phyloP scores from a whole-genome alignment of 176 grass and related monocot genomes.

The Phoenix dactylifera region DNA sequence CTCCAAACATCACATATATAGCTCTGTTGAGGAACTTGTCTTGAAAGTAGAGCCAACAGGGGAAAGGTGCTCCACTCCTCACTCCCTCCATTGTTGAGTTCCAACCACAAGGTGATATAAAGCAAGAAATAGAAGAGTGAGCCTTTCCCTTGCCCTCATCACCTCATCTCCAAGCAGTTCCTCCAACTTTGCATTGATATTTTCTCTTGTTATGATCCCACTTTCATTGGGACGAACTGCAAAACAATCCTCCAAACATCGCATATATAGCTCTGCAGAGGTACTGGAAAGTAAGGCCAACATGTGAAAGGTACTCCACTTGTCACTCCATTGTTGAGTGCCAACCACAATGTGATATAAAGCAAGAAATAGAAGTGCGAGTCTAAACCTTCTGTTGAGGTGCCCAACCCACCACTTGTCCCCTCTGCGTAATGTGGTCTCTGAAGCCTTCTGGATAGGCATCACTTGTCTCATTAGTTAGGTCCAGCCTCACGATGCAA shows the following conservation, averaged over 20 bases:
- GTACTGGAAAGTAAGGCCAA: conserved; percentile 32
- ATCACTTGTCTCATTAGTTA: not conserved
- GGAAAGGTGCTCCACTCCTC: conserved; percentile 16
- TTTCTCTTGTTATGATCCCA: conserved; percentile 5
- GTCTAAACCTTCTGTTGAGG: too few species aligned
- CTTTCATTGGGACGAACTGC: not conserved
- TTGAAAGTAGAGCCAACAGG: conserved; percentile 20
- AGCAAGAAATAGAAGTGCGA: conserved; percentile 1
- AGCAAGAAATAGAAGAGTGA: conserved; percentile 31
- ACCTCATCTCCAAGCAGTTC: not conserved
- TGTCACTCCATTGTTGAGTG: conserved; percentile 40
- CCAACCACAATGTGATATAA: conserved; percentile 45
- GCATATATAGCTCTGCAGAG: conserved; percentile 29
- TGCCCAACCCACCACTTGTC: not conserved
- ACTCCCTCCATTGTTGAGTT: conserved; percentile 49
- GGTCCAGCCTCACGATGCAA: conserved; percentile 54
- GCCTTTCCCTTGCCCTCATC: conserved; percentile 1
- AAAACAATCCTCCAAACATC: conserved; percentile 23
- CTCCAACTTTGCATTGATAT: conserved; percentile 7
- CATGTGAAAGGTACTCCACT: conserved; percentile 22
- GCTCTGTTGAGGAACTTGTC: conserved; percentile 37
- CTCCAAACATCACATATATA: conserved; percentile 32
- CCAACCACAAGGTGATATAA: conserved; percentile 47
- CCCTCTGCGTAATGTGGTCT: not conserved
- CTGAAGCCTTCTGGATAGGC: conserved; percentile 30